These are phyloP conservation scores for Eryngium alpinum DNA, from an alignment of 140 eudicot species.

Conservation along the genomic window DNA sequence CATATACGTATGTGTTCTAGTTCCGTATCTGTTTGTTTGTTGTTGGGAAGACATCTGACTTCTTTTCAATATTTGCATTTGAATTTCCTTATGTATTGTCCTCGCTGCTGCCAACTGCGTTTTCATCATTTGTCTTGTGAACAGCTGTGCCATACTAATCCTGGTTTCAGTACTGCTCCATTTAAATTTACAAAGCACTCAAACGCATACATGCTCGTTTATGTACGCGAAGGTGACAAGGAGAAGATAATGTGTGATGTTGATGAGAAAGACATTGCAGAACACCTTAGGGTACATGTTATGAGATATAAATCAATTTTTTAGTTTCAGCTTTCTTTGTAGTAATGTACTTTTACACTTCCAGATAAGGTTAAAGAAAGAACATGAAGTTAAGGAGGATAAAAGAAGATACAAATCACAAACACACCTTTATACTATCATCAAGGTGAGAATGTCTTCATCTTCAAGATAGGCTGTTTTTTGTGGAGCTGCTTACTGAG, in stretches of 20 bases:
- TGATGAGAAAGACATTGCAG: conserved; percentile 91
- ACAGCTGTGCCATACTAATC: conserved; percentile 74
- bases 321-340: neutral
- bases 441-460: conserved; percentile 44
- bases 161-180: conserved; percentile 77
- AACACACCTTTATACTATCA: conserved; percentile 81
- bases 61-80: neutral
- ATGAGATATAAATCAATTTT: neutral
- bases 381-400: conserved; percentile 82
- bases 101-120: neutral
- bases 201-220: conserved; percentile 97
- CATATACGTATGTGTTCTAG: neutral
- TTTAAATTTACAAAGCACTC: conserved; percentile 77
- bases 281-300: conserved; percentile 64
- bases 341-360: neutral
- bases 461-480: too few species aligned
- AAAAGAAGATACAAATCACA: conserved; percentile 79
- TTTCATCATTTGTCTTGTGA: conserved; percentile 19
- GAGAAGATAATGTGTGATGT: conserved; percentile 83
- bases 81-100: neutral
- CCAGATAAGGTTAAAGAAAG: conserved; percentile 78
- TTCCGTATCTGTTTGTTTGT: neutral
- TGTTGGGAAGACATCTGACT: neutral
- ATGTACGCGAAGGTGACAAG: conserved; percentile 86
- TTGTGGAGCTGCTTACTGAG: too few species aligned